Evolutionary conservation across 1,284 basidiomycete species (phyloP).

Genomic region (Ganoderma leucocontextum): DNA sequence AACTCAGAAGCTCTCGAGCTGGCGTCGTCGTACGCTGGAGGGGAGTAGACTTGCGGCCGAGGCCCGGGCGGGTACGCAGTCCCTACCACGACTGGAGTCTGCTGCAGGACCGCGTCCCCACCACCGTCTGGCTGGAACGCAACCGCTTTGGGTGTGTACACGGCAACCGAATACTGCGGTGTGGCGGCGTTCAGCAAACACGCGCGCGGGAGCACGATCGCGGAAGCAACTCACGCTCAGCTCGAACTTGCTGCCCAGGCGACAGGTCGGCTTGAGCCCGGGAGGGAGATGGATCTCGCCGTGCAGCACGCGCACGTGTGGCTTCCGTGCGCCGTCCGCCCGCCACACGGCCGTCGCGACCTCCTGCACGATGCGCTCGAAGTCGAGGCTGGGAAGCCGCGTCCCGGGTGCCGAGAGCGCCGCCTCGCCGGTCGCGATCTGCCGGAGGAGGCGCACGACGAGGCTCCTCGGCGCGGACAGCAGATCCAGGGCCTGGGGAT

Average conservation of each 20-base stretch:
- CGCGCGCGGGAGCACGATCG: background rate
- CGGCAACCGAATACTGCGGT: constrained; percentile 28
- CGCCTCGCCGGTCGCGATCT: constrained; percentile 28
- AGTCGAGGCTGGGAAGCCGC: constrained; percentile 25
- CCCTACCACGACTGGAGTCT: constrained; percentile 27
- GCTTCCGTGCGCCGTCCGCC: constrained; percentile 21
- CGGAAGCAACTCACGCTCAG: constrained; percentile 32
- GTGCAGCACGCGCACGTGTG: constrained; percentile 29
- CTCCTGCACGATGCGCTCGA: constrained; percentile 26
- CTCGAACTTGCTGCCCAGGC: constrained; percentile 33
- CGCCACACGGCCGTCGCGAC: constrained; percentile 34
- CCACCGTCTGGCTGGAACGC: constrained; percentile 28
- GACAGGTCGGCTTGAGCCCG: constrained; percentile 32
- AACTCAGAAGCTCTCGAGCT: constrained; percentile 31
- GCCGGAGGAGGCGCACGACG: constrained; percentile 36
- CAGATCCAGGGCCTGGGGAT: constrained; percentile 38
- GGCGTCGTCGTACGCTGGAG: constrained; percentile 33
- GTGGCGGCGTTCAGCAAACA: background rate
- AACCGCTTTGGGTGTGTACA: constrained; percentile 30
- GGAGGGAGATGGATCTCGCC: constrained; percentile 39
- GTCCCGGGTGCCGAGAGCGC: constrained; percentile 11
- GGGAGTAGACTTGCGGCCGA: constrained; percentile 30
- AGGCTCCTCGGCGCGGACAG: constrained; percentile 34
- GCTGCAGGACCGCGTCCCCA: constrained; percentile 24
- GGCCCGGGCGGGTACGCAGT: constrained; percentile 31